Base-by-base conservation (phyloP, 352 stramenopile species). In the Phytopythium helicoides region DNA sequence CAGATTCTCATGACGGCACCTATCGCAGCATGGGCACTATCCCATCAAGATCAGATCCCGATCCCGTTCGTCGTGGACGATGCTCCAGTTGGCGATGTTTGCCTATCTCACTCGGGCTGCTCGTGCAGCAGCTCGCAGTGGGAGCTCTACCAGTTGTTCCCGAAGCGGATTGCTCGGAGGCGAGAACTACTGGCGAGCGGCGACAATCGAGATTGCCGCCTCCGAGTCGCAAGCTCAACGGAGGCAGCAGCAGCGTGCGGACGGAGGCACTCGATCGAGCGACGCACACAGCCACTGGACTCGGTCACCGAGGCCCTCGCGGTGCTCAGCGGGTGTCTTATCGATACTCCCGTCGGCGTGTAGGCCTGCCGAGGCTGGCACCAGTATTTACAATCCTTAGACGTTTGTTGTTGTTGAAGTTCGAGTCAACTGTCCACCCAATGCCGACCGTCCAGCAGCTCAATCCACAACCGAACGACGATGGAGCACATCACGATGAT, bases 1-100 rank as follows among this genome's bases (percentile, higher is more conserved):
- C 67, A 86, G 57, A 83, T 86, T 42, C 71, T 66, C 49, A 67
- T 71, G 1, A 82, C 75, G 3, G 21, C 54, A 28, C 64, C 66
- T 26, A 66, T 84, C 31, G 73, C 68, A 0, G 51, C 71, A 12
- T 84, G 69, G 66, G 39, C 80, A 3, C 47, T 65, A 35, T 59
- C 50, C 22, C 69, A 76, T 56, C 68, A 67, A 25, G 60, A 71
- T 8, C 47, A 45, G 2, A 47, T 74, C 1, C 23, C 66, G n/a
- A 65, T 66, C 37, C 37, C 62, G 8, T 69, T 46, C 36, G 58
- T 53, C 3, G 45, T 78, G 21, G 62, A 78, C 3, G 21, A 26
- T 3, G 26, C 6, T 4, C 40, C 21, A 10, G 21, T 47, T 11
- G 40, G 40, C 21, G 40, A 26, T 21, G 6, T 47, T n/a, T 47